phyloP scores from a whole-genome alignment of 345 rosid species.

The Mercurialis annua region DNA sequence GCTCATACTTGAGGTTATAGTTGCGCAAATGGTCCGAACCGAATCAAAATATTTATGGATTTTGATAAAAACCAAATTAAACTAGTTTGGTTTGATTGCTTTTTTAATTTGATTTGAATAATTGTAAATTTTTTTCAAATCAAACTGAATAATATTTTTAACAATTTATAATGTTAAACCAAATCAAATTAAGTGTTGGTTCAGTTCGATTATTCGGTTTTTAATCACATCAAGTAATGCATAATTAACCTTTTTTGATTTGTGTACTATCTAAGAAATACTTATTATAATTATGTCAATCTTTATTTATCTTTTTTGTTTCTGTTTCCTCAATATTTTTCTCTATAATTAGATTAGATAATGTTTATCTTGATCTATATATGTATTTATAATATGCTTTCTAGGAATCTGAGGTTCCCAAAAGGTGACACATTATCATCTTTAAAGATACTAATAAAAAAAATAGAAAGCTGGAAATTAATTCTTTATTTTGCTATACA shows the following conservation, averaged over 20 bases:
- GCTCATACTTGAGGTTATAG: slow-evolving; percentile 34
- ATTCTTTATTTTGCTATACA: neutral
- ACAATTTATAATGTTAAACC: no score
- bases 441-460: neutral
- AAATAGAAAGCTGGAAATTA: neutral
- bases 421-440: slow-evolving; percentile 6
- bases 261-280: neutral
- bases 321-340: neutral
- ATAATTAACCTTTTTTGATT: neutral
- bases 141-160: no score
- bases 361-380: slow-evolving; percentile 10
- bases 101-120: no score
- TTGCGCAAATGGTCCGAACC: no score
- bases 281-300: neutral
- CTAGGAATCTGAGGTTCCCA: slow-evolving; percentile 8
- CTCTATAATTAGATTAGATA: neutral
- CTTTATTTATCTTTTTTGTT: neutral
- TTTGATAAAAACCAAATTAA: no score
- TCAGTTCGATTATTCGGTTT: no score
- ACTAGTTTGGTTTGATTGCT: no score
- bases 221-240: no score
- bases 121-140: no score
- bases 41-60: no score
- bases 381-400: neutral
- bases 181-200: no score